Conservation (phyloP, 2,329 filamentous ascomycete species). For the Ascochyta rabiei region DNA sequence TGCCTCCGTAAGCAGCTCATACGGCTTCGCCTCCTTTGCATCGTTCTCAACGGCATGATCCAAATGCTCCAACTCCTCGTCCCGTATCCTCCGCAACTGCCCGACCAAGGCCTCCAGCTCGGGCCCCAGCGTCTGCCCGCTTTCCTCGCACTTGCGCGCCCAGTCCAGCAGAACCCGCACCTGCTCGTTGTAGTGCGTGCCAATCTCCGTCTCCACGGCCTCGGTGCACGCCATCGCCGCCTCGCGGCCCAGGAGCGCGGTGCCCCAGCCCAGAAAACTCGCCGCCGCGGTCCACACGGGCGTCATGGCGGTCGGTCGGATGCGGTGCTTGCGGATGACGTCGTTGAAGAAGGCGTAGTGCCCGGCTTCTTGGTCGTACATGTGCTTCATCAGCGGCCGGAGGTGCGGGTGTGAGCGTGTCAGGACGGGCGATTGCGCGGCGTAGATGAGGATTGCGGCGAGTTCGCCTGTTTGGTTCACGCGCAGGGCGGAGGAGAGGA, state of each 20-base stretch:
- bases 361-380: conserved; percentile 94
- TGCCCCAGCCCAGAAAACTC: conserved; percentile 84
- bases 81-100: conserved; percentile 81
- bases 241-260: conserved; percentile 85
- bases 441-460: conserved; percentile 94
- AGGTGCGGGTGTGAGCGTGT: conserved; percentile 83
- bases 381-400: conserved; percentile 90
- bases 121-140: conserved; percentile 79
- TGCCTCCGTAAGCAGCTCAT: conserved; percentile 84
- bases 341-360: conserved; percentile 87
- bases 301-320: conserved; percentile 91
- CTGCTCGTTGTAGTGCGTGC: conserved; percentile 92
- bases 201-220: conserved; percentile 97
- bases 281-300: conserved; percentile 86
- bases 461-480: conserved; percentile 98
- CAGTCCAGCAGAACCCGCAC: conserved; percentile 82
- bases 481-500: conserved; percentile 64
- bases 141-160: conserved; percentile 73
- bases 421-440: conserved; percentile 82
- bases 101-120: conserved; percentile 76
- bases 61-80: conserved; percentile 96
- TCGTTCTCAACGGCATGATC: conserved; percentile 95
- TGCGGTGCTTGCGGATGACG: conserved; percentile 81
- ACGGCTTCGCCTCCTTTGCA: conserved; percentile 85
- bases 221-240: conserved; percentile 99